These are phyloP conservation scores for Papiliotrema nemorosa DNA, from an alignment of 1,284 basidiomycete genomes.

Conservation along the genomic window DNA sequence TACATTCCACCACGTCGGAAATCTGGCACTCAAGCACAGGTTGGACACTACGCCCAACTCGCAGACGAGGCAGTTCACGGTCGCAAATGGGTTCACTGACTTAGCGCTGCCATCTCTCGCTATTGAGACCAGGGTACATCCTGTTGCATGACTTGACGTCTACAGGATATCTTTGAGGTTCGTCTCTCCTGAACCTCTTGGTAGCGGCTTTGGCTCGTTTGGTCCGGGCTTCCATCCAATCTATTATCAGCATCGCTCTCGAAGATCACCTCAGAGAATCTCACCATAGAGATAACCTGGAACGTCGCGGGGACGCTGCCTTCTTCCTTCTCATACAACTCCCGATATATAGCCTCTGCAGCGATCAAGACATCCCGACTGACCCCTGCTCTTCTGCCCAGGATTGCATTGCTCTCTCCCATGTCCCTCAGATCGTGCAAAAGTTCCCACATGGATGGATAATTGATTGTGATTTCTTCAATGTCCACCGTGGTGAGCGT, in stretches of 20 bases:
- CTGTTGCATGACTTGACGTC: not conserved
- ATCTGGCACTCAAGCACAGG: no score
- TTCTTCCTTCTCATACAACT: conserved; percentile 77
- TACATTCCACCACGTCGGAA: no score
- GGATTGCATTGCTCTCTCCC: conserved; percentile 92
- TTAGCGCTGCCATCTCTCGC: no score
- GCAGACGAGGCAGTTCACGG: no score
- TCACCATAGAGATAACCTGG: conserved; percentile 88
- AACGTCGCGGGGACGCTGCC: conserved; percentile 91
- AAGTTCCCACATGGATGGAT: conserved; percentile 95
- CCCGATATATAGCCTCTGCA: conserved; percentile 90
- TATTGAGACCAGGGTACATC: no score
- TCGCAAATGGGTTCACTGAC: no score
- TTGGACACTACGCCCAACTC: no score
- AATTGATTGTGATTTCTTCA: conserved; percentile 86
- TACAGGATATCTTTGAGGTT: conserved; percentile 77
- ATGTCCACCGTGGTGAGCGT: conserved; percentile 91
- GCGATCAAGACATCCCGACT: conserved; percentile 84
- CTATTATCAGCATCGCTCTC: no score
- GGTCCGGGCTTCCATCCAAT: conserved; percentile 98
- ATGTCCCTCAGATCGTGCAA: conserved; percentile 89
- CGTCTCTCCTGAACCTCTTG: conserved; percentile 76
- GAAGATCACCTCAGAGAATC: no score
- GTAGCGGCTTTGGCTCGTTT: conserved; percentile 76
- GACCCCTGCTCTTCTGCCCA: conserved; percentile 66